phyloP scores from a whole-genome alignment of 2,329 filamentous ascomycete genomes.

The Colletotrichum viniferum region DNA sequence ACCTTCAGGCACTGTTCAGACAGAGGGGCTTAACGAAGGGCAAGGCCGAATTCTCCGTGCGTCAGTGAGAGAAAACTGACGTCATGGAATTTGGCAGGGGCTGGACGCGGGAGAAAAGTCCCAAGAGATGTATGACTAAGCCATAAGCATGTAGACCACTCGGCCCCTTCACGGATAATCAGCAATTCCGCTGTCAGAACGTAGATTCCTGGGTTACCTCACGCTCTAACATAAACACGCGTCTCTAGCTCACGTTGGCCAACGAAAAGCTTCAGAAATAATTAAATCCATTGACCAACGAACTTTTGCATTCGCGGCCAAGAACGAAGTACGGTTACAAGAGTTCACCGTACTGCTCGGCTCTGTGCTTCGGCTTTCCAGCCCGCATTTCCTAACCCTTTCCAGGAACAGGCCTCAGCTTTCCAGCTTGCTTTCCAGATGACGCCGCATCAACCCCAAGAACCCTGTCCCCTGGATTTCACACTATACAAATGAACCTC shows the following conservation, averaged over 20 bases:
- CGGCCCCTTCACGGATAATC: not conserved
- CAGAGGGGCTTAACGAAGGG: not conserved
- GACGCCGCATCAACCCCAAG: slow-evolving; percentile 7
- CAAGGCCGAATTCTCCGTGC: not conserved
- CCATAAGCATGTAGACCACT: not conserved
- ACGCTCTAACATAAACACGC: not conserved
- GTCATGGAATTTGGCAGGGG: not conserved
- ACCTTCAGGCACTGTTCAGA: not conserved
- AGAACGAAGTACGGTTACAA: not conserved
- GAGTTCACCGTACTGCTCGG: not conserved
- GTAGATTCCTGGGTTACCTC: not conserved
- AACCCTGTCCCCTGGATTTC: not conserved
- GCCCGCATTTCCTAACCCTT: not conserved
- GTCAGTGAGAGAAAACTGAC: not conserved
- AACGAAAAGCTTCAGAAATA: not conserved
- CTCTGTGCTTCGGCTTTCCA: not conserved
- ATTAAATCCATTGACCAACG: not conserved
- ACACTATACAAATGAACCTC: slow-evolving; percentile 3
- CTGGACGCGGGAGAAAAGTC: not conserved
- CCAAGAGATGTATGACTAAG: not conserved
- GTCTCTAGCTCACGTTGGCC: not conserved
- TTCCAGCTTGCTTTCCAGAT: not conserved
- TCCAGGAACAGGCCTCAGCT: not conserved
- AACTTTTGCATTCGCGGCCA: not conserved
- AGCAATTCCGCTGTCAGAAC: not conserved